Conservation (phyloP, 352 stramenopile species). For the Phytophthora pisi region DNA sequence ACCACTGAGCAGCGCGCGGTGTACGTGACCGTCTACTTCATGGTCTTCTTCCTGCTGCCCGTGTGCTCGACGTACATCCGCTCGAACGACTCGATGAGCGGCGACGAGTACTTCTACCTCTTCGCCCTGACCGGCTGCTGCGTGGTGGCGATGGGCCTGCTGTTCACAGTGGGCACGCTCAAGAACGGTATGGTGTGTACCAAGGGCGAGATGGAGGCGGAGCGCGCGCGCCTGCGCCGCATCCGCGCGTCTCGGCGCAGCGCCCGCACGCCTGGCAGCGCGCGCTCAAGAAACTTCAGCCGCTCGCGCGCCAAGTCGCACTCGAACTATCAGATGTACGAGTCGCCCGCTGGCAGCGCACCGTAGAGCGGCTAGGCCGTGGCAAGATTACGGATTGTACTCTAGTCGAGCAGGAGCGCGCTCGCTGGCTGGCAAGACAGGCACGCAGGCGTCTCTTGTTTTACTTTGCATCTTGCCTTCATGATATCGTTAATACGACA, state of each 20-base stretch:
- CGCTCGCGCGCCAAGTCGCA: slow-evolving; percentile 69
- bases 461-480: slow-evolving; percentile 34
- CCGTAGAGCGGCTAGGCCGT: slow-evolving; percentile 39
- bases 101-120: slow-evolving; percentile 63
- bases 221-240: slow-evolving; percentile 57
- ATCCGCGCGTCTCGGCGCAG: slow-evolving; percentile 57
- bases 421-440: background rate
- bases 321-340: slow-evolving; percentile 75
- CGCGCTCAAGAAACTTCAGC: slow-evolving; percentile 64
- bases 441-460: slow-evolving; percentile 17
- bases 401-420: slow-evolving; percentile 28
- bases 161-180: slow-evolving; percentile 61
- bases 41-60: slow-evolving; percentile 77
- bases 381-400: slow-evolving; percentile 29
- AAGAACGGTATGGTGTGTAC: slow-evolving; percentile 79
- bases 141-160: slow-evolving; percentile 45
- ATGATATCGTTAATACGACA: slow-evolving; percentile 33
- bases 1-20: slow-evolving; percentile 62
- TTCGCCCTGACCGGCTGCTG: slow-evolving; percentile 57
- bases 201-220: slow-evolving; percentile 58
- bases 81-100: slow-evolving; percentile 32
- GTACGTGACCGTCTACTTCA: slow-evolving; percentile 72
- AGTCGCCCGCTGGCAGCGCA: slow-evolving; percentile 58
- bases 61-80: slow-evolving; percentile 53
- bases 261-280: slow-evolving; percentile 60